phyloP scores from a whole-genome alignment of 257 asterid species.

The Nemophila menziesii region DNA sequence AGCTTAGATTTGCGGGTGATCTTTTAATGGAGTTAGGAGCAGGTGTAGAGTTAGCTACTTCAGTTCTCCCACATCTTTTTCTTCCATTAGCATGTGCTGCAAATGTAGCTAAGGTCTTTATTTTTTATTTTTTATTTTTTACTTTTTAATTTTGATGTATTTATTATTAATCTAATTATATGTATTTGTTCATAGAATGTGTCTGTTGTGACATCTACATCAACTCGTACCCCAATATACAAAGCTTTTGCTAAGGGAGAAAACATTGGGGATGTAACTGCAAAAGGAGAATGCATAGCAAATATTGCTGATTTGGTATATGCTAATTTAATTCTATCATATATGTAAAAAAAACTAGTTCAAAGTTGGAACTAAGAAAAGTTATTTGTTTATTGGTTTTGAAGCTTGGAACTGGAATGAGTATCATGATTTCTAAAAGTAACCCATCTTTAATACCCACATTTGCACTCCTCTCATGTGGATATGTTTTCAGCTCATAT shows the following conservation, averaged over 20 bases:
- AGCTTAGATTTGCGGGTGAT: slow-evolving; percentile 94
- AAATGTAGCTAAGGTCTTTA: slow-evolving; percentile 76
- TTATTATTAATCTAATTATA: not conserved
- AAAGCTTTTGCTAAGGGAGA: slow-evolving; percentile 99
- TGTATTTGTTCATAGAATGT: slow-evolving; percentile 48
- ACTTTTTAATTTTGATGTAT: not conserved
- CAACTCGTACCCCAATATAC: slow-evolving; percentile 95
- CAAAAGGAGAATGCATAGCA: slow-evolving; percentile 95
- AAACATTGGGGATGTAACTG: slow-evolving; percentile 98
- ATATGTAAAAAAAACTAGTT: too few relatives aligned
- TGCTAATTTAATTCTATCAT: slow-evolving; percentile 10
- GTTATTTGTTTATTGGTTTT: slow-evolving; percentile 15
- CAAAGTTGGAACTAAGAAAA: not conserved
- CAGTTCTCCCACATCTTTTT: slow-evolving; percentile 73
- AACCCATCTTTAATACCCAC: slow-evolving; percentile 84
- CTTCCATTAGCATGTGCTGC: slow-evolving; percentile 98
- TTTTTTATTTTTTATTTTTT: slow-evolving; percentile 4
- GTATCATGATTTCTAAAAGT: slow-evolving; percentile 75
- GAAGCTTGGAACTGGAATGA: slow-evolving; percentile 96
- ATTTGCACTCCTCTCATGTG: slow-evolving; percentile 75
- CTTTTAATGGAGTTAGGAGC: slow-evolving; percentile 97
- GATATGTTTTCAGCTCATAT: slow-evolving; percentile 88
- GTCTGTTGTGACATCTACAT: slow-evolving; percentile 88
- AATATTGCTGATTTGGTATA: slow-evolving; percentile 96
- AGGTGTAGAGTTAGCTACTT: slow-evolving; percentile 84